Evolutionary conservation across 2,329 filamentous ascomycete genomes (phyloP).

Genomic region (Botryotinia globosa): DNA sequence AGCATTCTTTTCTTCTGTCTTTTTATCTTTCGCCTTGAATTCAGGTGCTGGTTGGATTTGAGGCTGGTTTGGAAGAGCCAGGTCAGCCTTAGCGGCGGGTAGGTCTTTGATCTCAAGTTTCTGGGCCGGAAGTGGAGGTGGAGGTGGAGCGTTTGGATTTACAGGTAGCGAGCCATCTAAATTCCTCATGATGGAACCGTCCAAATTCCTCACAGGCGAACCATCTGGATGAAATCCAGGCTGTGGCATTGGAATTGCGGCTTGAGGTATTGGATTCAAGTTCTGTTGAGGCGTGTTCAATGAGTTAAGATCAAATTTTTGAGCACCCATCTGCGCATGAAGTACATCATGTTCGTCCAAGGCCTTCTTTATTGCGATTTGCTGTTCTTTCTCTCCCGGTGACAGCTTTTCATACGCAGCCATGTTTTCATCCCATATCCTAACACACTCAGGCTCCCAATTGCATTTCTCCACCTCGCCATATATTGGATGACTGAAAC

Average conservation of each 20-base stretch:
- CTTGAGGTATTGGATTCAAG: slow-evolving; percentile 1
- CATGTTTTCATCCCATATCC: slow-evolving; percentile 63
- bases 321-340: slow-evolving; percentile 17
- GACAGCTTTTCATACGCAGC: slow-evolving; percentile 57
- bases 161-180: slow-evolving; percentile 4
- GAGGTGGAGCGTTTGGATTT: slow-evolving; percentile 4
- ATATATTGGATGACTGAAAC: slow-evolving; percentile 65
- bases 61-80: not conserved
- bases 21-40: not conserved
- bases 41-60: not conserved
- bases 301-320: not conserved
- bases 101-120: slow-evolving; percentile 6
- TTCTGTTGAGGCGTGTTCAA: not conserved
- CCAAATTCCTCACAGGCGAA: not conserved
- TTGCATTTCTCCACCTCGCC: slow-evolving; percentile 70
- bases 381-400: slow-evolving; percentile 56
- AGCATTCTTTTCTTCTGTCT: not conserved
- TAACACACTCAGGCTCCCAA: slow-evolving; percentile 63
- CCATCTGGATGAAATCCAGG: slow-evolving; percentile 10
- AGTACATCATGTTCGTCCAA: slow-evolving; percentile 23
- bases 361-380: slow-evolving; percentile 32
- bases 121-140: not conserved
- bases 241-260: not conserved
- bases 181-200: slow-evolving; percentile 5
- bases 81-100: not conserved